Conservation (phyloP, 306 rosid species). For the Cucumis cinereus region DNA sequence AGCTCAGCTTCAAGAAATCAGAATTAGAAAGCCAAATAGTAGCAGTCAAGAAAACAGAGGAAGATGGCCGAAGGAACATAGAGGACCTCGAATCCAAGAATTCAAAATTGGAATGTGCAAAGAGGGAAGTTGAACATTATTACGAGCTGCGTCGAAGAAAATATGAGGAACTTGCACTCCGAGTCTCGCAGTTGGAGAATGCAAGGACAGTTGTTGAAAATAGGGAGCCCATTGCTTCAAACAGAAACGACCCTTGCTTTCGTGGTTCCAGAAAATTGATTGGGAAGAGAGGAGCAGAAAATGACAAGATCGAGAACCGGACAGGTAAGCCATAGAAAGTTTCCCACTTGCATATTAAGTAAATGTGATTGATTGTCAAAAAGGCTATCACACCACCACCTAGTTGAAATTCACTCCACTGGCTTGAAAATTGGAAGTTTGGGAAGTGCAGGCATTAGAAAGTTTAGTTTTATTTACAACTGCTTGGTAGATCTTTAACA, state of each 20-base stretch:
- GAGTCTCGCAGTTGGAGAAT: constrained; percentile 3
- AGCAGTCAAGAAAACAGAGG: background rate
- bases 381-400: background rate
- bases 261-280: background rate
- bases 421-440: background rate
- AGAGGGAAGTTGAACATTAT: constrained; percentile 2
- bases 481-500: background rate
- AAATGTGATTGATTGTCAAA: background rate
- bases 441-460: background rate
- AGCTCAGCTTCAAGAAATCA: too few species aligned
- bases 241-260: background rate
- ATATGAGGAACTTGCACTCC: background rate
- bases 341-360: background rate
- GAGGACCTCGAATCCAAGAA: background rate
- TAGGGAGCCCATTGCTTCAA: background rate
- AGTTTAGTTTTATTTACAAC: background rate
- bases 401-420: background rate
- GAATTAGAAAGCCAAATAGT: too few species aligned
- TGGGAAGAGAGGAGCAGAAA: background rate
- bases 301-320: background rate
- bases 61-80: background rate
- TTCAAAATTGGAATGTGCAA: too few species aligned
- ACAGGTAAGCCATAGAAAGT: background rate
- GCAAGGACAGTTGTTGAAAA: background rate
- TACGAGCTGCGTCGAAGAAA: background rate